A percentile compares a stretch with the other conserved stretches of the same genome.
Conservation (phyloP, 192 early-diverging fungal genomes). For the Umbelopsis isabellina region DNA sequence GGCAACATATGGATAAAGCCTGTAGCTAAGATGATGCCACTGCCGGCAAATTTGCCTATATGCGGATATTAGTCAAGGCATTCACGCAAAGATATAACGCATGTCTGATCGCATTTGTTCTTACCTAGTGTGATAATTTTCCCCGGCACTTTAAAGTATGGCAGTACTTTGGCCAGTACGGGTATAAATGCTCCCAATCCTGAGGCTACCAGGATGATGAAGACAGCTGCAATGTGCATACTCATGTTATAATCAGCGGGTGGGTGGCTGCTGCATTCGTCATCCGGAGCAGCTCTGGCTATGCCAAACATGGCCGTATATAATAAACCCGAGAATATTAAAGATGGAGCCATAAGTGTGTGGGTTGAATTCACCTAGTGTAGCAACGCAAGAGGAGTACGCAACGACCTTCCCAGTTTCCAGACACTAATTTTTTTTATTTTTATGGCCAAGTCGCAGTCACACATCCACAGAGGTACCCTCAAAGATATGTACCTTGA, state of each 20-base stretch:
- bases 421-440: too few relatives aligned
- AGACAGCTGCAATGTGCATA: slow-evolving; percentile 56
- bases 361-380: too few relatives aligned
- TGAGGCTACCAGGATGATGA: slow-evolving; percentile 59
- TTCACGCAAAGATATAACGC: neutral
- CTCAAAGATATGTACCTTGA: too few relatives aligned
- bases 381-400: too few relatives aligned
- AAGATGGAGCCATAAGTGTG: too few relatives aligned
- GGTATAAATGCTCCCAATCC: slow-evolving; percentile 58
- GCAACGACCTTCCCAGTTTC: too few relatives aligned
- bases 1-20: slow-evolving; percentile 81
- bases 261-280: neutral
- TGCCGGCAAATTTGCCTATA: slow-evolving; percentile 48
- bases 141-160: neutral
- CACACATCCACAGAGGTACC: too few relatives aligned
- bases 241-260: slow-evolving; percentile 11
- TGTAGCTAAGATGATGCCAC: slow-evolving; percentile 75
- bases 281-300: neutral
- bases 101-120: neutral
- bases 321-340: too few relatives aligned
- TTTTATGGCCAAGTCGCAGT: too few relatives aligned
- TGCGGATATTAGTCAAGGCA: neutral
- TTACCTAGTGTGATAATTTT: slow-evolving; percentile 14
- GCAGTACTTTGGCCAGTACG: slow-evolving; percentile 36
- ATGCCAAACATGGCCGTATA: neutral